These are phyloP conservation scores for Colletotrichum magnum DNA, from an alignment of 2,329 filamentous ascomycete genomes.

Conservation along the genomic window DNA sequence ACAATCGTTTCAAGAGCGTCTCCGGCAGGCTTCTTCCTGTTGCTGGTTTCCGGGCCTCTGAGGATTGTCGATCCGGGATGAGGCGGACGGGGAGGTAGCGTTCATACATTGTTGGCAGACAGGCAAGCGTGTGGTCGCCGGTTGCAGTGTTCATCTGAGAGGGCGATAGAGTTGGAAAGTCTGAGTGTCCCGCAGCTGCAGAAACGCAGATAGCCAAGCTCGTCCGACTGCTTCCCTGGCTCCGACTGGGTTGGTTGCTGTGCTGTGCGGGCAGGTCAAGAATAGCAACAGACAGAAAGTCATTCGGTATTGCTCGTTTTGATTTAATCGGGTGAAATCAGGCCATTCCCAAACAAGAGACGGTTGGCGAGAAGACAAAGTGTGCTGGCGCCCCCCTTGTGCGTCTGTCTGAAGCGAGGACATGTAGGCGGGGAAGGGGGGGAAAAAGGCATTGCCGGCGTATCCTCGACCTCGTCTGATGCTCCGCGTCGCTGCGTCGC, in stretches of 20 bases:
- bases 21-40: conserved; percentile 32
- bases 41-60: conserved; percentile 13
- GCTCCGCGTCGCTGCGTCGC: too few species aligned
- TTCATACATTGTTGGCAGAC: not conserved
- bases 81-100: conserved; percentile 3
- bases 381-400: not conserved
- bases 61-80: conserved; percentile 12
- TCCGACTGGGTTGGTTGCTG: conserved; percentile 20
- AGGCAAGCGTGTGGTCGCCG: conserved; percentile 17
- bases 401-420: conserved; percentile 5
- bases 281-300: conserved; percentile 27
- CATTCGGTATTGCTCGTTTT: conserved; percentile 18
- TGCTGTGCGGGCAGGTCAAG: conserved; percentile 22
- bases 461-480: not conserved
- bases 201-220: conserved; percentile 26
- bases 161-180: conserved; percentile 25
- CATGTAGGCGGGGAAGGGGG: not conserved
- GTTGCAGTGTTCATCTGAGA: conserved; percentile 34
- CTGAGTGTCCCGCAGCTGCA: conserved; percentile 31
- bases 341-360: conserved; percentile 29
- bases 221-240: conserved; percentile 21
- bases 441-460: not conserved
- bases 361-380: not conserved
- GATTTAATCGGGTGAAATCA: conserved; percentile 22
- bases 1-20: conserved; percentile 33